These are phyloP conservation scores for Boletus bicolor DNA, from an alignment of 768 basidiomycete species.

Conservation along the genomic window DNA sequence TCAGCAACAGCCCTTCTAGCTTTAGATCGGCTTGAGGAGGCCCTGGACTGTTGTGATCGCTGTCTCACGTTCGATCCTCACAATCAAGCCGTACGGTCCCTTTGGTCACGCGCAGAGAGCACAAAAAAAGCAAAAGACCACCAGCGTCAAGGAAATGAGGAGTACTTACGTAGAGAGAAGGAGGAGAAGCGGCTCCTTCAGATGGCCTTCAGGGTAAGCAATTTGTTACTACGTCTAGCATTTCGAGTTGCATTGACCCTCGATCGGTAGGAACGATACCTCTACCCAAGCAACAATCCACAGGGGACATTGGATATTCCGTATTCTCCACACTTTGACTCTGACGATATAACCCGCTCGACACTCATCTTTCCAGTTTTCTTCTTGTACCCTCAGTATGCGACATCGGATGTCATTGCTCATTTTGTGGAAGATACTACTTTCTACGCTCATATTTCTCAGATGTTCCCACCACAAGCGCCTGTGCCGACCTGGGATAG, in stretches of 20 bases:
- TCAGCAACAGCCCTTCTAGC: constrained; percentile 75
- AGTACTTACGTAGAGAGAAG: constrained; percentile 46
- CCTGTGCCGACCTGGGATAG: constrained; percentile 75
- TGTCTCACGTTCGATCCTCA: constrained; percentile 59
- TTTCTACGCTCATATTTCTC: constrained; percentile 69
- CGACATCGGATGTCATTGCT: constrained; percentile 84
- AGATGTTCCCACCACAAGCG: constrained; percentile 78
- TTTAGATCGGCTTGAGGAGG: constrained; percentile 75
- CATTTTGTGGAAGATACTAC: constrained; percentile 83
- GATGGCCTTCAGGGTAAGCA: constrained; percentile 62
- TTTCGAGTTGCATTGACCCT: not conserved
- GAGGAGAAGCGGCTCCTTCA: constrained; percentile 53
- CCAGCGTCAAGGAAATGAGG: constrained; percentile 47
- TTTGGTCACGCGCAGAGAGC: constrained; percentile 47
- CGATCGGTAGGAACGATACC: constrained; percentile 62
- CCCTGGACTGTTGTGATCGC: constrained; percentile 74
- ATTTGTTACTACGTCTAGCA: not conserved
- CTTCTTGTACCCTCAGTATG: constrained; percentile 89
- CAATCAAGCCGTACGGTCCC: constrained; percentile 50
- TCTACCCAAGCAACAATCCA: constrained; percentile 54
- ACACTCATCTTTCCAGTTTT: constrained; percentile 83
- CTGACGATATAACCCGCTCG: constrained; percentile 53
- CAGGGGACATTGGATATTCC: constrained; percentile 50
- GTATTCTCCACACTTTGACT: constrained; percentile 63
- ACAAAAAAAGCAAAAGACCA: constrained; percentile 49